phyloP scores from a whole-genome alignment of 176 grass and related monocot species.

The Poa annua region DNA sequence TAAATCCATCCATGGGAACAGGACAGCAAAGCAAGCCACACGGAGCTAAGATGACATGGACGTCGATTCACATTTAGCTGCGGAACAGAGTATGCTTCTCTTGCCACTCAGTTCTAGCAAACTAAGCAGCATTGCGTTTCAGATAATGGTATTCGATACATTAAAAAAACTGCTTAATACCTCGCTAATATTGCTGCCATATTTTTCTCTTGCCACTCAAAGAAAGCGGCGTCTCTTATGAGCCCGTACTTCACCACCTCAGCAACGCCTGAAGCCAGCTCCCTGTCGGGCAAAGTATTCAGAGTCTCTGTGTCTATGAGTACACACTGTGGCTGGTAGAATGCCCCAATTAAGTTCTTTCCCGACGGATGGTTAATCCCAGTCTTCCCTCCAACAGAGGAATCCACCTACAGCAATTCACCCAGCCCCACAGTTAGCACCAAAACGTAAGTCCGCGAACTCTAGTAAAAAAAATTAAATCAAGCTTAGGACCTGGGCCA shows the following conservation, averaged over 20 bases:
- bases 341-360: constrained; percentile 90
- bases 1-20: neutral
- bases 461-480: constrained; percentile 22
- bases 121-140: constrained; percentile 6
- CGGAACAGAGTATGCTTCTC: neutral
- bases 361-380: constrained; percentile 87
- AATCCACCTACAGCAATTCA: constrained; percentile 76
- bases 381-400: constrained; percentile 94
- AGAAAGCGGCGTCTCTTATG: constrained; percentile 90
- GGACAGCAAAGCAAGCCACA: neutral
- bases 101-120: constrained; percentile 6
- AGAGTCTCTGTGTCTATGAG: constrained; percentile 86
- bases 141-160: neutral
- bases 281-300: constrained; percentile 84
- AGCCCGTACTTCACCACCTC: constrained; percentile 97
- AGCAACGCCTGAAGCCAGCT: constrained; percentile 82
- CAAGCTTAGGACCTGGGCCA: constrained; percentile 75
- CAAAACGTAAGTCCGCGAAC: neutral
- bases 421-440: constrained; percentile 3
- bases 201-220: constrained; percentile 97
- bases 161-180: constrained; percentile 43
- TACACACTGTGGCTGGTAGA: constrained; percentile 90
- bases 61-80: neutral
- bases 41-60: neutral
- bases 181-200: constrained; percentile 75